Evolutionary conservation across 805 yeast species (phyloP), one percentile per base, ranked within the genome.

Genomic region (Hyphopichia homilentoma): DNA sequence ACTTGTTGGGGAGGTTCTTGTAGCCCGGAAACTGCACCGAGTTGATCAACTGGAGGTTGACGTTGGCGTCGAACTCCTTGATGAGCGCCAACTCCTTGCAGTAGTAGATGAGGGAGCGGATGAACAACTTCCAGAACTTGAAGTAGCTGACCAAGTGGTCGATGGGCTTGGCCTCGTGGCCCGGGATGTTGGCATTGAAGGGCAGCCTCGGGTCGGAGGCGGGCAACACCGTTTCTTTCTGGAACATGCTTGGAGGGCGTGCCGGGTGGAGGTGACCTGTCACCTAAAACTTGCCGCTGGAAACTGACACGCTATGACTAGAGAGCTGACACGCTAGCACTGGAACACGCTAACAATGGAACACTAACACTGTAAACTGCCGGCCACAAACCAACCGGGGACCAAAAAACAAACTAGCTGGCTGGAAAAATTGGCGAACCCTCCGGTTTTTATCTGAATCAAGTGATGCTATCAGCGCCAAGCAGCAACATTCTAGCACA

Each of bases 11-110:
- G 29, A 61, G 64, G 63, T 45, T 75, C 51, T 39, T 75, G 55
- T 51, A 75, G 7, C 68, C 68, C 6, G 69, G 69, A 34, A 62
- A 61, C 42, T 61, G 63, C 21, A 65, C 54, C 20, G 66, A 54
- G 31, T 48, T 57, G 23, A 66, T 50, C 27, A 66, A 42, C 44
- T 66, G 73, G 33, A 48, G 51, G 31, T 57, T 57, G 33, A 66
- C 44, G 42, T 64, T 54, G 9, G 57, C 42, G 23, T 50, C 56
- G 46, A 75, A 66, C 41, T 66, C 76, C 48, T 73, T 73, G 35
- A 74, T 72, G 32, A 73, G 52, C 22, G 70, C 54, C 36, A 72
- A 55, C 44, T 75, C 71, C 36, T 55, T 61, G 27, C 61, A 50
- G 39, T 66, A 66, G 31, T 54, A 48, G 6, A 61, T 50, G 32